Evolutionary conservation across 257 asterid species (phyloP).

Genomic region (Solanum chaucha): DNA sequence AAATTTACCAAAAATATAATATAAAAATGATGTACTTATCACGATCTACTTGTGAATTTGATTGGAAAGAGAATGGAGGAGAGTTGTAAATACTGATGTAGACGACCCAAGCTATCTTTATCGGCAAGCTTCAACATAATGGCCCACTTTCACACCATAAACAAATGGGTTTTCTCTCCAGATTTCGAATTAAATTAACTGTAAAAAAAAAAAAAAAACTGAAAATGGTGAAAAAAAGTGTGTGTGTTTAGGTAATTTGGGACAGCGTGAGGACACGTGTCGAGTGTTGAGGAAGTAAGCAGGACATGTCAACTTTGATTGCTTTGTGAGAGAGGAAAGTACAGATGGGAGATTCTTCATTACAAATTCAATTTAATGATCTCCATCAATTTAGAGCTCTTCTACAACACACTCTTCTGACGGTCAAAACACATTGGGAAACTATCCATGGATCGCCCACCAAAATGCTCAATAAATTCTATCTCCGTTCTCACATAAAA

Average conservation of each 20-base stretch:
- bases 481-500: too few relatives aligned
- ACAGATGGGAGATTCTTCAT: not conserved
- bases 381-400: not conserved
- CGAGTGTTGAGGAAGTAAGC: constrained; percentile 21
- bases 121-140: constrained; percentile 15
- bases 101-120: not conserved
- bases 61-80: not conserved
- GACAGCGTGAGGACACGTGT: constrained; percentile 35
- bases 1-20: constrained; percentile 12
- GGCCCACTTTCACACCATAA: constrained; percentile 32
- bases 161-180: constrained; percentile 22
- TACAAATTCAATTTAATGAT: not conserved
- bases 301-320: constrained; percentile 4
- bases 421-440: too few relatives aligned
- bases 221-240: not conserved
- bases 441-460: too few relatives aligned
- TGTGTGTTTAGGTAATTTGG: constrained; percentile 2
- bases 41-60: not conserved
- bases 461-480: too few relatives aligned
- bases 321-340: not conserved
- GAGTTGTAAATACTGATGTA: not conserved
- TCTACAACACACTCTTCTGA: not conserved
- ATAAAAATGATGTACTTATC: not conserved
- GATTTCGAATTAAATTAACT: constrained; percentile 6
- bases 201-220: not conserved